phyloP scores from a whole-genome alignment of 441 rosid species.

The Brassica balearica region DNA sequence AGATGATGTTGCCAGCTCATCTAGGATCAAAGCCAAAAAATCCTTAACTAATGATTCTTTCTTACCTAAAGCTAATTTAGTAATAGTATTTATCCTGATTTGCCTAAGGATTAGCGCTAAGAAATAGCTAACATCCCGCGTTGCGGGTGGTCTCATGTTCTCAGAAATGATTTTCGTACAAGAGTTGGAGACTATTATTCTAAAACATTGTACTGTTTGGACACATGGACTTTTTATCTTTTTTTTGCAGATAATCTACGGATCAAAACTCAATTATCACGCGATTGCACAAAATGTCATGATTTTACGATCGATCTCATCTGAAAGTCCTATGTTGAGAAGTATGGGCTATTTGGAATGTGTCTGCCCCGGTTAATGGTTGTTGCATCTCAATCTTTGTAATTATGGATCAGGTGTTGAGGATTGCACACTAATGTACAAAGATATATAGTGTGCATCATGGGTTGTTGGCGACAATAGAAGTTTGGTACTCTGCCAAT shows the following conservation, averaged over 20 bases:
- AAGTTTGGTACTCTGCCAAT: too few species aligned
- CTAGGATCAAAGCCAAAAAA: too few species aligned
- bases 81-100: too few species aligned
- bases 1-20: too few species aligned
- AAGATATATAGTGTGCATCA: too few species aligned
- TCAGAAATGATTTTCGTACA: constrained; percentile 37
- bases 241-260: constrained; percentile 10
- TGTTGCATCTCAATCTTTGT: not conserved
- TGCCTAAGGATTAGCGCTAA: too few species aligned
- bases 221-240: constrained; percentile 24
- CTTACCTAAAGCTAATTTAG: too few species aligned
- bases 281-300: constrained; percentile 4
- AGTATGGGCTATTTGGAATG: not conserved
- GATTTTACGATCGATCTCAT: constrained; percentile 1
- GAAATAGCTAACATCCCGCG: too few species aligned
- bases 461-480: too few species aligned
- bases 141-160: constrained; percentile 24
- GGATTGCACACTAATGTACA: not conserved
- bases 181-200: constrained; percentile 31
- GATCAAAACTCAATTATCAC: constrained; percentile 3
- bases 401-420: not conserved
- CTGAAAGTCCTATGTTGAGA: not conserved
- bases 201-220: constrained; percentile 21
- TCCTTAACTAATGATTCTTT: too few species aligned
- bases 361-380: not conserved